A percentile compares a stretch with the other conserved stretches of the same genome.
These are phyloP conservation scores for Talaromyces proteolyticus DNA, from an alignment of 495 filamentous ascomycete genomes.

Conservation along the genomic window DNA sequence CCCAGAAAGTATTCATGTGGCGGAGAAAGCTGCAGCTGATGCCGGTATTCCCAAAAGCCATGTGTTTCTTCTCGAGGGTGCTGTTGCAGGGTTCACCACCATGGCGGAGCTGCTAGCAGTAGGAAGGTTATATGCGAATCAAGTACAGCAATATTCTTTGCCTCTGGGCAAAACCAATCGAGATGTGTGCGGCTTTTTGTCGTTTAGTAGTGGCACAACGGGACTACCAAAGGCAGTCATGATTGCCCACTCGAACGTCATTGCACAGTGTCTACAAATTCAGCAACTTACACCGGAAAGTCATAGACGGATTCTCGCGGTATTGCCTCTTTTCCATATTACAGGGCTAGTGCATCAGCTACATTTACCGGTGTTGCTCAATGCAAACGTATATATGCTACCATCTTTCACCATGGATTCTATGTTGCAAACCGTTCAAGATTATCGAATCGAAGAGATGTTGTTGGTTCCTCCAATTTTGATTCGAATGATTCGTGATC, in stretches of 20 bases:
- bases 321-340: constrained; percentile 51
- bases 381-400: constrained; percentile 54
- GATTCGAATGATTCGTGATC: constrained; percentile 60
- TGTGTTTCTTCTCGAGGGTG: constrained; percentile 51
- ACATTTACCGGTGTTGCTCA: constrained; percentile 51
- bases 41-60: constrained; percentile 43
- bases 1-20: constrained; percentile 41
- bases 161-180: constrained; percentile 44
- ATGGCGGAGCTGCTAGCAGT: constrained; percentile 43
- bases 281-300: constrained; percentile 37
- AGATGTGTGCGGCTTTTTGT: constrained; percentile 50
- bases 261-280: constrained; percentile 47
- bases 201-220: constrained; percentile 49
- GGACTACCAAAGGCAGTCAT: constrained; percentile 43
- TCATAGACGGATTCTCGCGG: constrained; percentile 43
- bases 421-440: constrained; percentile 47
- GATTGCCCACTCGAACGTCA: constrained; percentile 37
- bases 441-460: constrained; percentile 51
- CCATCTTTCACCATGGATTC: constrained; percentile 49
- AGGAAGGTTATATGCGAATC: constrained; percentile 29
- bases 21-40: constrained; percentile 42
- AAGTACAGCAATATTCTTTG: constrained; percentile 35
- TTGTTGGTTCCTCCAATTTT: constrained; percentile 66
- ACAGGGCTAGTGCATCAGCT: constrained; percentile 56
- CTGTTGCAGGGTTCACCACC: constrained; percentile 37